Conservation (phyloP, 164 flowering plant species). For the Magnolia sinica region DNA sequence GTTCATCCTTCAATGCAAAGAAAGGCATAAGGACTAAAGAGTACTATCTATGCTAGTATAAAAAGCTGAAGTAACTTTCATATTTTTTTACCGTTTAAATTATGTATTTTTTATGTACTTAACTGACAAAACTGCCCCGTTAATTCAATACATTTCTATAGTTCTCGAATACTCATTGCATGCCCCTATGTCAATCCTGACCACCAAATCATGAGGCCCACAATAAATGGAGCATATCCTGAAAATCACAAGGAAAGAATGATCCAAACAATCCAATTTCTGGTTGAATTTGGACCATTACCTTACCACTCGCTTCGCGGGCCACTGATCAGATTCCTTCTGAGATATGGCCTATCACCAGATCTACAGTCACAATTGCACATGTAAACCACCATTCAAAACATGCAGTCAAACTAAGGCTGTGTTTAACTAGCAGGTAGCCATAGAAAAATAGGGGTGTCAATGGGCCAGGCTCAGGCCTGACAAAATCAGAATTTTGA, state of each 20-base stretch:
- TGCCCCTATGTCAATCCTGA: not conserved
- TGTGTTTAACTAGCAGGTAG: not conserved
- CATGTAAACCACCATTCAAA: not conserved
- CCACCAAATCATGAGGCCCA: not conserved
- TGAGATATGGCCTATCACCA: not conserved
- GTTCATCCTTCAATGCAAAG: constrained; percentile 59
- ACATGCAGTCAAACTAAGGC: not conserved
- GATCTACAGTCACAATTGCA: not conserved
- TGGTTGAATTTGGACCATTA: not conserved
- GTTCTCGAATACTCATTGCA: not conserved
- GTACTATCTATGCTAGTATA: not conserved
- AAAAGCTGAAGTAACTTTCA: not conserved
- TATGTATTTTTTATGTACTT: no score
- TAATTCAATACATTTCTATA: not conserved
- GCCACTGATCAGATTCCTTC: not conserved
- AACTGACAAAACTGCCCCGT: not conserved
- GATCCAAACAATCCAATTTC: not conserved
- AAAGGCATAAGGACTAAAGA: not conserved
- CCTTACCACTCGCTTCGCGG: not conserved
- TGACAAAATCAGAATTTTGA: no score
- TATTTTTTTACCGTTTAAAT: not conserved
- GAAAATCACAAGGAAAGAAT: not conserved
- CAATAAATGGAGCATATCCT: not conserved
- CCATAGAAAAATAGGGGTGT: no score
- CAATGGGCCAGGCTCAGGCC: no score